phyloP scores from a whole-genome alignment of 352 stramenopile genomes.

The Phytophthora pisi region DNA sequence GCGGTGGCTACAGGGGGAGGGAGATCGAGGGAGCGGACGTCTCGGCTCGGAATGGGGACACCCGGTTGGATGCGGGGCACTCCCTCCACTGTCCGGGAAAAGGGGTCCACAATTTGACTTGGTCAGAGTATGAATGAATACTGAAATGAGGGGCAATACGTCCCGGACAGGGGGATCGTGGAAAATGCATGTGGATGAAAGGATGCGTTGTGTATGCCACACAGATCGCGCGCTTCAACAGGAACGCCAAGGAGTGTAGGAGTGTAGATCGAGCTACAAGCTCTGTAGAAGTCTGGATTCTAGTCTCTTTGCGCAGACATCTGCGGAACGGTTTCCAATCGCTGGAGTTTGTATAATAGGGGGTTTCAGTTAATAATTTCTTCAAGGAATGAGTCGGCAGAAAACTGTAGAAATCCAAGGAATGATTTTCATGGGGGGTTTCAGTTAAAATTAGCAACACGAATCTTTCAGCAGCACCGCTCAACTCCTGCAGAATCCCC shows the following conservation, averaged over 20 bases:
- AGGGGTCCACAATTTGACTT: not conserved
- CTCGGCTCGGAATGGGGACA: slow-evolving; percentile 1
- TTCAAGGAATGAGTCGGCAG: slow-evolving; percentile 1
- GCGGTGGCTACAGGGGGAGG: not conserved
- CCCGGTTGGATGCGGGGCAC: slow-evolving; percentile 8
- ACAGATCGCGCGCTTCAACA: not conserved
- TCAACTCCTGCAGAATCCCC: not conserved
- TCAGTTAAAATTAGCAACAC: not conserved
- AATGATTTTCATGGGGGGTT: not conserved
- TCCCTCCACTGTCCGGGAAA: not conserved
- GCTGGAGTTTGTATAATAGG: no score
- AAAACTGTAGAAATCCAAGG: not conserved
- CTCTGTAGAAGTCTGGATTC: no score
- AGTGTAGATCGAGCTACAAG: no score
- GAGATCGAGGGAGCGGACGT: not conserved
- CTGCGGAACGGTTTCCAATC: no score
- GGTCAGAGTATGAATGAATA: not conserved
- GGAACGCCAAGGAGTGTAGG: no score
- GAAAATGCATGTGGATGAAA: not conserved
- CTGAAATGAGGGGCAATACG: not conserved
- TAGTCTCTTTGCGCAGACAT: no score
- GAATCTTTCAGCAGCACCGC: not conserved
- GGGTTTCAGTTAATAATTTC: not conserved
- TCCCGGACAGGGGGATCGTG: not conserved
- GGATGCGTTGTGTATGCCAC: not conserved